phyloP scores from a whole-genome alignment of 2,329 filamentous ascomycete species.

The Lecanicillium sp. region DNA sequence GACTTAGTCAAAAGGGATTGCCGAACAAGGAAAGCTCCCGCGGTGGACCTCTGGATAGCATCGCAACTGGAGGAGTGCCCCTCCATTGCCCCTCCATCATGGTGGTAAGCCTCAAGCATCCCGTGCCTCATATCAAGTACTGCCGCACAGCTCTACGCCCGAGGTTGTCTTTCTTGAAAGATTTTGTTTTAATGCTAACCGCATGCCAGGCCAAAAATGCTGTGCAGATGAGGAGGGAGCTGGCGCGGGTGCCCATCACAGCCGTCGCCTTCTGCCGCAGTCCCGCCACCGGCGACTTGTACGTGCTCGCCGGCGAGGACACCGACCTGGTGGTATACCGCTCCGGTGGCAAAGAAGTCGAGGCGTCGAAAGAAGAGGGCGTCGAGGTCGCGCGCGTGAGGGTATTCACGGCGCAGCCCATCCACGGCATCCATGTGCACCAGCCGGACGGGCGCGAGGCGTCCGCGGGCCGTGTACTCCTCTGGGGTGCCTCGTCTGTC shows the following conservation, averaged over 20 bases:
- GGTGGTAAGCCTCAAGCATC: background rate
- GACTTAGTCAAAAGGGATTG: background rate
- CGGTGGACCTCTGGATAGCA: too few relatives aligned
- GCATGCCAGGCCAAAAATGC: background rate
- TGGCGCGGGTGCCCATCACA: constrained; percentile 51
- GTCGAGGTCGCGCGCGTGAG: constrained; percentile 32
- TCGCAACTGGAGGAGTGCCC: background rate
- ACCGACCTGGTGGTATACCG: constrained; percentile 51
- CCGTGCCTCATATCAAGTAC: too few relatives aligned
- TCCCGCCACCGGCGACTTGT: constrained; percentile 2
- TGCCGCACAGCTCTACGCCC: too few relatives aligned
- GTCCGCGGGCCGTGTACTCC: constrained; percentile 36
- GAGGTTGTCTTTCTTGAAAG: background rate
- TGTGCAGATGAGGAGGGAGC: constrained; percentile 26
- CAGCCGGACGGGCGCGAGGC: constrained; percentile 3
- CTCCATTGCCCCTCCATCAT: constrained; percentile 12
- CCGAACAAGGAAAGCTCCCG: background rate
- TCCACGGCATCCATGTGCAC: constrained; percentile 63
- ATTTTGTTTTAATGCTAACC: background rate
- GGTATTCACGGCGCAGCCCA: constrained; percentile 61
- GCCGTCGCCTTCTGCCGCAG: constrained; percentile 47
- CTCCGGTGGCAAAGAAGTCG: constrained; percentile 26
- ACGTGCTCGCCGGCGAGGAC: constrained; percentile 55
- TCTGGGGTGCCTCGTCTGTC: constrained; percentile 67
- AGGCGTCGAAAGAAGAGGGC: background rate